Percentiles rank a stretch among this genome's conserved stretches.
These are phyloP conservation scores for Malbranchea zuffiana DNA, from an alignment of 2,329 filamentous ascomycete species.

Conservation along the genomic window DNA sequence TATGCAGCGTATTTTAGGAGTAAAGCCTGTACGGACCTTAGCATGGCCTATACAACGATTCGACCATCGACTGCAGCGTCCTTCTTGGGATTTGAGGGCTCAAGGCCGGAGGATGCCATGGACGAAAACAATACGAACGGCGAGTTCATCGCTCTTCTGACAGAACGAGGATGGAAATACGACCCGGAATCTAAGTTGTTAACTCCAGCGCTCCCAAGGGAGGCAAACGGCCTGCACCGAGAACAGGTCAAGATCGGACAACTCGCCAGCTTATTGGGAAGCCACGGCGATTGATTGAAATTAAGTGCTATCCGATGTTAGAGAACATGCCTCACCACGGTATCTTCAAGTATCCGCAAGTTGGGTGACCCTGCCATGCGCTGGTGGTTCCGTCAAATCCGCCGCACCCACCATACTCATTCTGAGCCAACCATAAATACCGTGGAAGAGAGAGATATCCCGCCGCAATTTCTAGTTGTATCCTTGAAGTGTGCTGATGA, in stretches of 20 bases:
- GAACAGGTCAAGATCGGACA: slow-evolving; percentile 23
- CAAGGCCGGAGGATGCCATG: slow-evolving; percentile 12
- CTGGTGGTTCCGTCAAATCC: too few species aligned
- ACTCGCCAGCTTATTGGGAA: slow-evolving; percentile 26
- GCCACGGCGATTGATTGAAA: slow-evolving; percentile 19
- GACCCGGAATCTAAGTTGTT: slow-evolving; percentile 26
- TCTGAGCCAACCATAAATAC: too few species aligned
- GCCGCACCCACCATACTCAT: too few species aligned
- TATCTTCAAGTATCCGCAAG: too few species aligned
- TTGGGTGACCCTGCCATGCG: too few species aligned
- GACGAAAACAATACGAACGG: slow-evolving; percentile 19
- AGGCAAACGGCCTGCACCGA: not conserved
- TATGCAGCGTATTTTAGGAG: slow-evolving; percentile 28
- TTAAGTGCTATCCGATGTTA: too few species aligned
- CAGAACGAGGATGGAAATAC: slow-evolving; percentile 30
- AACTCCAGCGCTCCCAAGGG: slow-evolving; percentile 16
- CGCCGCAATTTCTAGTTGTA: too few species aligned
- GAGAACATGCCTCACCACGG: too few species aligned
- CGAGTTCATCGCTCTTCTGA: slow-evolving; percentile 25
- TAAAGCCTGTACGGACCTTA: slow-evolving; percentile 29
- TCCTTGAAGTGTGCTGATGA: not conserved
- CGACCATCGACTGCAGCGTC: slow-evolving; percentile 26
- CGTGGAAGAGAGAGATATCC: too few species aligned
- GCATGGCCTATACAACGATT: slow-evolving; percentile 32
- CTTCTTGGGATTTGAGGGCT: slow-evolving; percentile 28